phyloP scores from a whole-genome alignment of 2,329 filamentous ascomycete genomes.

The Aspergillus novoparasiticus region DNA sequence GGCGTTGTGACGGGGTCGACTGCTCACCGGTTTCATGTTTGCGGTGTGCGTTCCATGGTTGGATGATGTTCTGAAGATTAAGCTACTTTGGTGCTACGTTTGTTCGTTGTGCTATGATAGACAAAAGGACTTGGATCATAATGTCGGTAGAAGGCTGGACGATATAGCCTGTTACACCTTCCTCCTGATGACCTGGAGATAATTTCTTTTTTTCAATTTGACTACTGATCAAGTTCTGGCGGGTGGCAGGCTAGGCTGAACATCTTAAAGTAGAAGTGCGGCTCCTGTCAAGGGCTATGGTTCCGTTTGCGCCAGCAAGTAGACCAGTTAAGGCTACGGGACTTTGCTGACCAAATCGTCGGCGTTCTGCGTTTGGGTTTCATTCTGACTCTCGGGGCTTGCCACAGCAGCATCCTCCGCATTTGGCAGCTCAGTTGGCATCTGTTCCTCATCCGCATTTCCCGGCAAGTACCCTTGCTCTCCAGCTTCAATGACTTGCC shows the following conservation, averaged over 20 bases:
- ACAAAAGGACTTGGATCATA: background rate
- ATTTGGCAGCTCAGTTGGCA: background rate
- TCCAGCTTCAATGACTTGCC: constrained; percentile 44
- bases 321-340: background rate
- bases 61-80: background rate
- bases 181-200: background rate
- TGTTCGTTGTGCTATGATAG: background rate
- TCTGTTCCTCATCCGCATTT: background rate
- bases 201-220: background rate
- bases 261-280: background rate
- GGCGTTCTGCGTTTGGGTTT: background rate
- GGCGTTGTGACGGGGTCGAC: constrained; percentile 40
- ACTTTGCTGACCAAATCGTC: background rate
- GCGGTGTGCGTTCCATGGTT: background rate
- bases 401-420: background rate
- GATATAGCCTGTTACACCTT: background rate
- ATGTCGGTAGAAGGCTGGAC: background rate
- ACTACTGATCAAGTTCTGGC: background rate
- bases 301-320: background rate
- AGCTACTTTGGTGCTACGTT: background rate
- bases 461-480: constrained; percentile 10
- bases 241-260: background rate
- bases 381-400: background rate
- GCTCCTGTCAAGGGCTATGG: no score
- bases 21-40: constrained; percentile 1